These are phyloP conservation scores for Ostreobium quekettii DNA, from an alignment of 139 green algal species.

Conservation along the genomic window DNA sequence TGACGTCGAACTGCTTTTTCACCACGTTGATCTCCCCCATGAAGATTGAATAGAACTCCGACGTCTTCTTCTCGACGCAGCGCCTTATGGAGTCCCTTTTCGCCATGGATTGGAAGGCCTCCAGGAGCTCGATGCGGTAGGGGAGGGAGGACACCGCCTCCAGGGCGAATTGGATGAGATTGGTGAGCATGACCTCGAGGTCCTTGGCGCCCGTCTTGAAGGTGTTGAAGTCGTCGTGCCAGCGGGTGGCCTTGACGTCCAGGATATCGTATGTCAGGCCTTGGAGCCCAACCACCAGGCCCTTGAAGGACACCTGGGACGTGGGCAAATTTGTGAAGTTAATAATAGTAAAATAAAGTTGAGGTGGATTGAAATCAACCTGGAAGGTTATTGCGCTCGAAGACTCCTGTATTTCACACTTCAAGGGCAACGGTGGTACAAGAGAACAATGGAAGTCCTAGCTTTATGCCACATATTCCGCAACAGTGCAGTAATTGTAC, in stretches of 20 bases:
- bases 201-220: constrained; percentile 82
- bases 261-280: constrained; percentile 65
- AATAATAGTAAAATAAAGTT: too few species aligned
- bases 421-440: too few species aligned
- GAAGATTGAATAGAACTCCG: constrained; percentile 54
- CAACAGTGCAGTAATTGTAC: too few species aligned
- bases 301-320: constrained; percentile 45
- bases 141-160: constrained; percentile 35
- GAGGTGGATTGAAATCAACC: too few species aligned
- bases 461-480: too few species aligned
- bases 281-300: constrained; percentile 42
- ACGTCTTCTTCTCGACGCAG: constrained; percentile 64
- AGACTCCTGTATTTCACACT: too few species aligned
- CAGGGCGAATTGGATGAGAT: constrained; percentile 59
- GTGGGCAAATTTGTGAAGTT: too few species aligned
- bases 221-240: constrained; percentile 82
- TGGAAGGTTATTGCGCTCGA: too few species aligned
- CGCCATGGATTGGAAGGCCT: constrained; percentile 57
- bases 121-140: constrained; percentile 39
- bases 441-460: too few species aligned
- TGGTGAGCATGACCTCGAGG: constrained; percentile 70
- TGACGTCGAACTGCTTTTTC: constrained; percentile 68
- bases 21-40: constrained; percentile 69
- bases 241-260: constrained; percentile 70
- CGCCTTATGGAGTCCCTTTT: constrained; percentile 51